Evolutionary conservation across 164 flowering plant species (phyloP), one percentile per base, ranked within the genome.

Genomic region (Magnolia kwangsiensis): DNA sequence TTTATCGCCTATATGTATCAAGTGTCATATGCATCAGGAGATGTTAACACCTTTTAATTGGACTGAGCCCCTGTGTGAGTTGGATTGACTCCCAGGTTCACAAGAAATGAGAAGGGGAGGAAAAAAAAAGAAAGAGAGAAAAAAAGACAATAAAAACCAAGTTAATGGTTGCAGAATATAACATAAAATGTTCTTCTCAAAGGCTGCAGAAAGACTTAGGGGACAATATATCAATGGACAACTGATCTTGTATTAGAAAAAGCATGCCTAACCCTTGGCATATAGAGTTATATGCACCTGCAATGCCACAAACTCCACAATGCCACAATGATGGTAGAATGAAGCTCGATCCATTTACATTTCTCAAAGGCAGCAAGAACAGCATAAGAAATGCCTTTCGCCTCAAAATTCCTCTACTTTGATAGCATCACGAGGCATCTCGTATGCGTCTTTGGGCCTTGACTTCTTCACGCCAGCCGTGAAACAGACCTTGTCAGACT

Each of bases 401-500:
- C 63, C 68, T 91, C 87, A 95, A 79, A 93, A 90, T 71, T 93
- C 98, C 49, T 85, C 85, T 0, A 93, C 92, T 78, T 82, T 85
- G 45, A 92, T 72, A 51, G 88, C 90, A 51, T 89, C 90, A 7
- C 80, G 84, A 21, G 92, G 91, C 18, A 81, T 72, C 63, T 90
- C 89, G 79, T 89, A 95, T 1, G 88, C 92, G 74, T 90, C 92
- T 78, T 80, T 91, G 1, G 92, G 79, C 83, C 94, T 91, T 0
- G 91, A 80, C 76, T 92, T 93, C 89, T 89, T 90, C 61, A 93
- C 94, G 1, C 98, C 98, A 7, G 96, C 98, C 1, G 90, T 89
- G 79, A 96, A 91, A 85, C 91, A 90, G 2, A 96, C 87, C 81
- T 96, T 93, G 76, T 96, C 99, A 37, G 93, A 90, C 82, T 87